Evolutionary conservation across 108 stramenopile genomes (phyloP), one percentile per base, ranked within the genome.

Genomic region (Schizochytrium sp.): DNA sequence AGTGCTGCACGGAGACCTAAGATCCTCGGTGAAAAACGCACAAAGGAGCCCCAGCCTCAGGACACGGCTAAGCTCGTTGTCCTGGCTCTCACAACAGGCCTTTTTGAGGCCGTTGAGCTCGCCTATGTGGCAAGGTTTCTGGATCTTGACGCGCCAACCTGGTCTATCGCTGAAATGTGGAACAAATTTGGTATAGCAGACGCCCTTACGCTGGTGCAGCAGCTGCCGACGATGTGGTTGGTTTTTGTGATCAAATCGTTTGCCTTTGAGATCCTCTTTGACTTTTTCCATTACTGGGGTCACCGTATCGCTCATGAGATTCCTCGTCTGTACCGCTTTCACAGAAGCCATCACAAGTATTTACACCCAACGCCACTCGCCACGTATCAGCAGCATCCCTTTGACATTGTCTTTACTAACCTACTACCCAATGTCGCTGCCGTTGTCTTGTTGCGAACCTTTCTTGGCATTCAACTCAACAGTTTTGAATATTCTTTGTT

Each of bases 211-310:
- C 1, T 28, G 10, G 28, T 44, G 42, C 2, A 13, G 42, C 64
- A 44, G 64, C 64, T 69, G 19, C 28, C 3, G 53, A 17, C 3
- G 28, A 55, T 47, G 76, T 83, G 47, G 47, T 5, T 55, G 47
- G 76, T 42, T 1, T 83, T 83, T 83, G 53, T 83, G 47, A 47
- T 83, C 76, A 83, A 83, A 53, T 83, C 76, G 5, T 83, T 83
- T 28, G 28, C 28, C 0, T 49, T 55, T 83, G 76, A 83, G 76
- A 53, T 83, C 3, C 49, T 83, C 3, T 83, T 83, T 28, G 76
- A 83, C 76, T 83, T 83, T 55, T 2, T 83, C n/a, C 76, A 83
- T 53, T 83, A 83, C 55, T 83, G 76, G 76, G 76, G 50, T 10
- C 76, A 83, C 47, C 47, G 76, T 10, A n/a, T 83, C 12, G 19